Base-by-base conservation (phyloP, 306 rosid species). In the Pachyrhizus erosus region DNA sequence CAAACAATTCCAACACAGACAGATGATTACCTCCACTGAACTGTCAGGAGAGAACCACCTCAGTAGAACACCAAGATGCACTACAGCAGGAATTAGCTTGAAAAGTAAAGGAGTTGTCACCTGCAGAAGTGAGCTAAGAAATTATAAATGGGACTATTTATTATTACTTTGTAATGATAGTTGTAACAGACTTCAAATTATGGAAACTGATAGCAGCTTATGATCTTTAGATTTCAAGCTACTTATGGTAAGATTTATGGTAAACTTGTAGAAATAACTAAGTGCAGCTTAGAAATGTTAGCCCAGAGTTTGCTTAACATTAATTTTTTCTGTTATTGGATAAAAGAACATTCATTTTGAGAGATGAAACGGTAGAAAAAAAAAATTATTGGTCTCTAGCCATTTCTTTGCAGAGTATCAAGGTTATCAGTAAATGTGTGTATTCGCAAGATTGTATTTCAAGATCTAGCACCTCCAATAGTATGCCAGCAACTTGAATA, bases 91-190 rank as follows among this genome's bases (percentile, higher is more conserved):
- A 68, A 94, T 94, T 76, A 93, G 91, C 92, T 96, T 96, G 90
- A 96, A 96, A 68, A 96, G 97, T 64, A 96, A 68, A 73, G 99
- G 96, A 80, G 99, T 92, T 11, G 98, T 93, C 18, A 96, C 99
- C 99, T 96, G 91, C 86, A 80, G 62, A 69, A 52, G 76, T 66
- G 18, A 48, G 68, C 54, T 10, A 23, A 21, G 80, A 70, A 61
- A 84, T 81, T 80, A 71, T 8, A 57, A 17, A 71, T 42, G 37
- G 54, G 57, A 72, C 62, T 66, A 66, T 71, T 15, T 31, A 71
- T 80, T 45, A 80, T 54, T 24, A 48, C 74, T 67, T 55, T 10
- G 62, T 14, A 65, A 31, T 11, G 18, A 77, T 61, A 40, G 33
- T 17, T 3, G 20, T 26, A 49, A 43, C 73, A 20, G 65, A 46